Base-by-base conservation (phyloP, 2,329 filamentous ascomycete genomes). In the Verticillium nonalfalfae region DNA sequence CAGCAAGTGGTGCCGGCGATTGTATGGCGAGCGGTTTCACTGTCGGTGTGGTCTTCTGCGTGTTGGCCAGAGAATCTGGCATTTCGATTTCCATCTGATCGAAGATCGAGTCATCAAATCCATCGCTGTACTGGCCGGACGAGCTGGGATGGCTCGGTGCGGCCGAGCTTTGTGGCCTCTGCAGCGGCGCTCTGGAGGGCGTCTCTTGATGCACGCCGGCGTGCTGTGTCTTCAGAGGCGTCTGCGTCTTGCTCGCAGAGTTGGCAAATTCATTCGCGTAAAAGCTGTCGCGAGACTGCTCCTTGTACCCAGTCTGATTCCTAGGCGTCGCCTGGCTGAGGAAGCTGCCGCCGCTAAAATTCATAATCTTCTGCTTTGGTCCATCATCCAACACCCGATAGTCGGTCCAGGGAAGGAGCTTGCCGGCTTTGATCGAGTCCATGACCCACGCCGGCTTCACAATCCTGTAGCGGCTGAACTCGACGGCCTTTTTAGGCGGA, bases 381-480 rank as follows among this genome's bases (percentile, higher is more conserved):
- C 92, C 93, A 72, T 97, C 91, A 66, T 95, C 90, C 4, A 97
- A 78, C 0, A 97, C 87, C 35, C 91, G 86, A 71, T 95, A 99
- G 13, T 87, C 81, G 63, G 90, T 82, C 95, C 96, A 99, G 0
- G 94, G 89, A 34, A 98, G 79, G 55, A 97, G 76, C 68, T 85
- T 90, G 6, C 92, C 92, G 7, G 91, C 90, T 61, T 85, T 81
- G 56, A 98, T 85, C 64, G 93, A 97, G 68, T 99, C 94, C 14
- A 92, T 88, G 3, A 99, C 85, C 95, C 95, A 99, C 21, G 91
- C 88, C 1, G 95, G 95, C 74, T 95, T 97, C 58, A 97, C 95
- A 40, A 99, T 91, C 56, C 94, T 87, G 74, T 98, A 97, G 66
- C 85, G 87, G 60, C 81, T 84, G 70, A 96, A 97, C 66, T 99